A percentile compares a stretch with the other conserved stretches of the same genome.
phyloP scores from a whole-genome alignment of 805 yeast genomes.

The Candida corydali region DNA sequence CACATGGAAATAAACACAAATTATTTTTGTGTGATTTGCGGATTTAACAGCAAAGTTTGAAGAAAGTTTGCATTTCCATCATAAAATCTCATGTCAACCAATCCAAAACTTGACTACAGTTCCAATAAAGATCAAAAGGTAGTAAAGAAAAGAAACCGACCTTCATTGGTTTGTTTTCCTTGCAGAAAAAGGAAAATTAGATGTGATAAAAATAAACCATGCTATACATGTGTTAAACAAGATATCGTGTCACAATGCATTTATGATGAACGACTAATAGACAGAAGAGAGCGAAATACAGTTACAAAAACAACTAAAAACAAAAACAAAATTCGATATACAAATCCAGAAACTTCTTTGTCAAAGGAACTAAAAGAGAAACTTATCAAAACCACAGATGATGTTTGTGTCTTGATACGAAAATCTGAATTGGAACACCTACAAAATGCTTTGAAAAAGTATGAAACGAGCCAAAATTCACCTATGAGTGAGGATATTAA shows the following conservation, averaged over 20 bases:
- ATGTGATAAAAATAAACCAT: slow-evolving; percentile 41
- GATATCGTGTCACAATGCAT: slow-evolving; percentile 15
- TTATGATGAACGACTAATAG: slow-evolving; percentile 10
- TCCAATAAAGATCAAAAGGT: no score
- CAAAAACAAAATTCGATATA: neutral
- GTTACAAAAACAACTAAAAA: neutral
- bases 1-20: no score
- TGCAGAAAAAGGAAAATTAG: slow-evolving; percentile 36
- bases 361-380: neutral
- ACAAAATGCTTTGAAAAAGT: slow-evolving; percentile 6
- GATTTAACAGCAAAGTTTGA: no score
- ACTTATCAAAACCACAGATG: neutral
- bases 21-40: no score
- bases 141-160: slow-evolving; percentile 24
- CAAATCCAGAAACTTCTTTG: no score
- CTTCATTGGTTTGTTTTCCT: slow-evolving; percentile 33
- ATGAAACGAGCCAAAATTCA: neutral
- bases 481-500: neutral
- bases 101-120: no score
- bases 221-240: slow-evolving; percentile 27
- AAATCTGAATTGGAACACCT: slow-evolving; percentile 11
- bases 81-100: no score
- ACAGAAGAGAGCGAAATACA: neutral
- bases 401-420: slow-evolving; percentile 10
- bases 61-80: no score